Conservation (phyloP, 768 basidiomycete genomes). For the Trametes elegans region DNA sequence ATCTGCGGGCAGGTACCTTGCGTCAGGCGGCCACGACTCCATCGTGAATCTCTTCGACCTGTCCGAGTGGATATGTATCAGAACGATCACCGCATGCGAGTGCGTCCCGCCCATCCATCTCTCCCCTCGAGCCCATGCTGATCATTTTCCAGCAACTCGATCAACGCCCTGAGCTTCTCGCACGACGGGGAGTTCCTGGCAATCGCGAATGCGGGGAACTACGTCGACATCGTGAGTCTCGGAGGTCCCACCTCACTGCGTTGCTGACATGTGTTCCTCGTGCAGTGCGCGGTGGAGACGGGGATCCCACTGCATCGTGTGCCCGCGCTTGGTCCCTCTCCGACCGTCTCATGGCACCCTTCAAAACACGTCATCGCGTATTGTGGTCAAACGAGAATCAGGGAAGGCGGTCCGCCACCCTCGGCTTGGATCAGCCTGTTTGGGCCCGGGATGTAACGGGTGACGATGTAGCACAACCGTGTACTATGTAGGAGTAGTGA, state of each 20-base stretch:
- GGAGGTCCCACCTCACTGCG: not conserved
- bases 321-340: constrained; percentile 66
- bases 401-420: constrained; percentile 64
- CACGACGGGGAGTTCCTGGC: constrained; percentile 83
- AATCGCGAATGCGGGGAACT: constrained; percentile 66
- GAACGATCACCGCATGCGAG: constrained; percentile 81
- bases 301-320: constrained; percentile 74
- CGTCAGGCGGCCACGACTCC: constrained; percentile 78
- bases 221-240: constrained; percentile 72
- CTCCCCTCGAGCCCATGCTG: not conserved
- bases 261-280: not conserved
- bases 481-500: not conserved
- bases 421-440: constrained; percentile 73
- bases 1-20: constrained; percentile 60
- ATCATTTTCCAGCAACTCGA: constrained; percentile 51
- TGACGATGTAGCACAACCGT: not conserved
- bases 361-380: constrained; percentile 80
- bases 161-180: constrained; percentile 76
- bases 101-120: constrained; percentile 37
- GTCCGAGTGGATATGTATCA: constrained; percentile 75
- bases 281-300: constrained; percentile 79
- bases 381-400: constrained; percentile 70
- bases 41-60: constrained; percentile 82
- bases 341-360: constrained; percentile 80
- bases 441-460: constrained; percentile 38